Evolutionary conservation across 345 rosid species (phyloP), one percentile per base, ranked within the genome.

Genomic region (Boechera divaricarpa): DNA sequence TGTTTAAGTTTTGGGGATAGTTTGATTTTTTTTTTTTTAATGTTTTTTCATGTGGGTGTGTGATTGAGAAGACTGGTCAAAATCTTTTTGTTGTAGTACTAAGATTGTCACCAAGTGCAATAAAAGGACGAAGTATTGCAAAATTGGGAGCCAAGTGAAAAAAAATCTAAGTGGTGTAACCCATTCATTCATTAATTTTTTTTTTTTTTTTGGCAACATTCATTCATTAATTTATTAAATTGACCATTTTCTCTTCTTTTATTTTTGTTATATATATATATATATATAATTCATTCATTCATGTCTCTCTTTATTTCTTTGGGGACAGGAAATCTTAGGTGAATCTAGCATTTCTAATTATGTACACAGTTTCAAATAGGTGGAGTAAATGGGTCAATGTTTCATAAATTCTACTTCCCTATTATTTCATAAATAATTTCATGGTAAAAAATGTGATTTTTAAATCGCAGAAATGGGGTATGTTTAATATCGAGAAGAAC

Each of bases 71-170:
- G 82, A 79, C 82, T 62, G 78, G 82, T 79, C 82, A 72, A 73
- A 78, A 73, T 79, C 64, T 61, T 79, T 79, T 66, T 67, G 74
- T 60, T 73, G 77, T 67, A 73, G 82, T 79, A 79, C 82, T 79
- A 79, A 72, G 82, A 73, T 78, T 78, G 82, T 78, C 82, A 78
- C 82, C 82, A 78, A 78, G 82, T 78, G 82, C 82, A 67, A 73
- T 67, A 73, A 53, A 79, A 79, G 82, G 78, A 79, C 82, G 16
- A 73, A 60, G 64, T 67, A 72, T 73, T 67, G 82, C 78, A 57
- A 79, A 24, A 52, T 42, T 73, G 66, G 54, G 74, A 79, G 77
- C 78, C 82, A 79, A 73, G 74, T 58, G 55, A 77, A 71, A 65
- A 18, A 54, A 10, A 64, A 70, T 33, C 33, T 28, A 71, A 55